Conservation (phyloP, 257 asterid genomes). For the Eustoma russellianum region DNA sequence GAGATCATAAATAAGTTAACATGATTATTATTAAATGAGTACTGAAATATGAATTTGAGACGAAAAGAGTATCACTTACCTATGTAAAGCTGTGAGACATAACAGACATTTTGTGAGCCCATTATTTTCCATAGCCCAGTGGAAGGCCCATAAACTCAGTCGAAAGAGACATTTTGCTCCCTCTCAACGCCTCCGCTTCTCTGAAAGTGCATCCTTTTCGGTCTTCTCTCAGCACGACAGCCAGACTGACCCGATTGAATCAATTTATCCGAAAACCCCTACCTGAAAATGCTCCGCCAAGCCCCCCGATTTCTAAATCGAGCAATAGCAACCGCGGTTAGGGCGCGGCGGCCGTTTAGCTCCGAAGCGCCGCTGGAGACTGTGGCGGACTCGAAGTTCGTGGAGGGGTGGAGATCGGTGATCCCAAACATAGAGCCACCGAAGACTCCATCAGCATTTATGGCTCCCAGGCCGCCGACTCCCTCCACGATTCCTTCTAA, state of each 20-base stretch:
- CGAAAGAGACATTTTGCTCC: too few relatives aligned
- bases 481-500: conserved; percentile 66
- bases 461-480: conserved; percentile 55
- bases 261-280: background rate
- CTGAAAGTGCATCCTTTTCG: background rate
- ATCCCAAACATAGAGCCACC: conserved; percentile 63
- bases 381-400: conserved; percentile 46
- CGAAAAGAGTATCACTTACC: too few relatives aligned
- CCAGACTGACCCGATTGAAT: conserved; percentile 11
- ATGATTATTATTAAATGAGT: too few relatives aligned
- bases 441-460: conserved; percentile 50
- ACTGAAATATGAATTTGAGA: too few relatives aligned
- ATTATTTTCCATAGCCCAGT: too few relatives aligned
- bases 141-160: too few relatives aligned
- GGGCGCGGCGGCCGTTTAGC: conserved; percentile 55
- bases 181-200: too few relatives aligned
- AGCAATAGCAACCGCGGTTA: conserved; percentile 42
- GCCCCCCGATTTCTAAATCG: conserved; percentile 34
- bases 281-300: conserved; percentile 45
- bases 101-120: too few relatives aligned
- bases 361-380: conserved; percentile 47
- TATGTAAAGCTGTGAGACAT: too few relatives aligned
- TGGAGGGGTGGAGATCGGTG: conserved; percentile 51
- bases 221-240: conserved; percentile 9
- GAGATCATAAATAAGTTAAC: too few relatives aligned